Base-by-base conservation (phyloP, 495 filamentous ascomycete species). In the Lepidopterella palustris region DNA sequence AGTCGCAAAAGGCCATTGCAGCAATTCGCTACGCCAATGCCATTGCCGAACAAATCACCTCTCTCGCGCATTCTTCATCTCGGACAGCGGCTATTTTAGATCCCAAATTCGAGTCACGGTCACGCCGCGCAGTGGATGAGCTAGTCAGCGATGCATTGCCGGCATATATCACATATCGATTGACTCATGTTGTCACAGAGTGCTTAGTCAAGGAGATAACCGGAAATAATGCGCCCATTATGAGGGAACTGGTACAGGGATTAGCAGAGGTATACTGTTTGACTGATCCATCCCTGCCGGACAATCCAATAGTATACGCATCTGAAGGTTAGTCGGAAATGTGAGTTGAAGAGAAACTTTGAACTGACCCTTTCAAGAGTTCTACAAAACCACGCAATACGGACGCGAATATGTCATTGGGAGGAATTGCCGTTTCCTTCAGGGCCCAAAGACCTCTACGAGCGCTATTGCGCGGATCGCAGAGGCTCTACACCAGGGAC, bases 321-420 rank as follows among this genome's bases (percentile, higher is more conserved):
- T 73, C 71, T 1, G 71, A 73, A 62, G 69, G 70, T 72, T 42
- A 21, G 63, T 35, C 3, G 9, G 11, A 15, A 27, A 10, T 20
- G 8, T 40, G 8, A 5, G 40, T 29, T 39, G 25, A 1, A 20
- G 11, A 31, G 42, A 6, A 18, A 50, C 47, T 2, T 21, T 39
- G n/a, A n/a, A n/a, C 39, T 58, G 21, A 61, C n/a, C 20, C 6
- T 6, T n/a, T 39, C 28, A 32, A 71, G 70, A 72, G 50, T 87
- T 86, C 68, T 78, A 84, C 64, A 74, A 77, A 39, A 82, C 80
- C 8, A 84, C 84, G 5, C 81, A 85, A 64, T 87, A 87, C 62
- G 82, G 81, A 4, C 73, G 75, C 55, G 74, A 76, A 9, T 82
- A 85, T 63, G 76, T 76, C 10, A 71, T 85, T 25, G 83, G 83